These are phyloP conservation scores for Extremus antarcticus DNA, from an alignment of 495 filamentous ascomycete genomes.

Conservation along the genomic window DNA sequence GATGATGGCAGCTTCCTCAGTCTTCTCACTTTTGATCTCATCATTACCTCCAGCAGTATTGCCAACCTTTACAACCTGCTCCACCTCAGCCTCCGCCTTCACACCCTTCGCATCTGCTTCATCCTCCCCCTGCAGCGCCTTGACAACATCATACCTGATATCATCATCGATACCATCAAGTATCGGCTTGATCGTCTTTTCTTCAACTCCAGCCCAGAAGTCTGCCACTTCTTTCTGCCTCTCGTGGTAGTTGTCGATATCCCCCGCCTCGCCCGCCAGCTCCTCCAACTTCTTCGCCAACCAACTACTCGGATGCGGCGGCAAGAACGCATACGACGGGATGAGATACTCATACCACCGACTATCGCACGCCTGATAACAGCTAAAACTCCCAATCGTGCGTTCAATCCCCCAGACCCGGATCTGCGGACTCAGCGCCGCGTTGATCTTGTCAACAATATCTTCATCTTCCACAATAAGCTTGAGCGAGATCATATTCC, in stretches of 20 bases:
- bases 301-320: constrained; percentile 78
- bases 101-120: constrained; percentile 16
- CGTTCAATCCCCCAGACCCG: constrained; percentile 84
- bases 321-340: constrained; percentile 79
- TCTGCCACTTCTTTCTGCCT: constrained; percentile 65
- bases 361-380: constrained; percentile 85
- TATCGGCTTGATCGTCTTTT: constrained; percentile 63
- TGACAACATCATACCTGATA: constrained; percentile 32
- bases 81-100: constrained; percentile 23
- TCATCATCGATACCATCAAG: constrained; percentile 43
- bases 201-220: constrained; percentile 74
- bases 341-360: constrained; percentile 94
- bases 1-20: constrained; percentile 16
- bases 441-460: constrained; percentile 83
- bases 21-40: constrained; percentile 1
- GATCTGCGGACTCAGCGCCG: constrained; percentile 72
- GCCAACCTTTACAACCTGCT: not conserved
- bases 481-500: constrained; percentile 91
- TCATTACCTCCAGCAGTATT: not conserved
- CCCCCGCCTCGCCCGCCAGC: constrained; percentile 56
- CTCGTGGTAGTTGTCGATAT: constrained; percentile 52
- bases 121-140: constrained; percentile 29
- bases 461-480: constrained; percentile 86
- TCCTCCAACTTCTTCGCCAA: constrained; percentile 69
- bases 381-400: constrained; percentile 76